Evolutionary conservation across 2,329 filamentous ascomycete genomes (phyloP), one percentile per base, ranked within the genome.

Genomic region (Xylariales sp.): DNA sequence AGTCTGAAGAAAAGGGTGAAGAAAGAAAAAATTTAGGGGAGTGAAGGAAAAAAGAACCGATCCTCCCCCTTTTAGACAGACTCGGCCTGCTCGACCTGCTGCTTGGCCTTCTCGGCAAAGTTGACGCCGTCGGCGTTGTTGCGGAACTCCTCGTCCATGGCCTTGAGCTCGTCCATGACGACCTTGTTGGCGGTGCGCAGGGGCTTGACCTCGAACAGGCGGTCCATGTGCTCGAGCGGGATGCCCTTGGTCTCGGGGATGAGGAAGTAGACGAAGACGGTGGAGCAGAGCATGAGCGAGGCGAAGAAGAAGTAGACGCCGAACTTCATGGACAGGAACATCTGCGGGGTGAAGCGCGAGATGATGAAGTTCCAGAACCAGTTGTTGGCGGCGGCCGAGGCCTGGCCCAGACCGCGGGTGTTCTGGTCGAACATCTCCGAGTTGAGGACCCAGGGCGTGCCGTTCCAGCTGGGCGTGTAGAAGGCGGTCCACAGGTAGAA

Each of bases 361-460:
- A 86, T 74, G 53, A 86, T 69, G 56, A 86, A 85, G 58, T 85
- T 86, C 67, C 67, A 83, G 51, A 83, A 71, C 83, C 83, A 88
- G 59, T 88, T 86, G 60, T 76, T 83, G 3, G 78, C 78, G 0
- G 83, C 77, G 1, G 85, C 85, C 25, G 73, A 83, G 8, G 85
- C 83, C 54, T 88, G 84, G 2, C 83, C 84, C 1, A 89, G 69
- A 0, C 79, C 77, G 37, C 63, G 50, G 20, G 79, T 78, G 60
- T 82, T 83, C 46, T 79, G 75, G 50, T 83, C 76, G 58, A 88
- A 88, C 69, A 89, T 88, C 59, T 89, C 83, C 0, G 72, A 72
- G 65, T 86, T 86, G 53, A 85, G 63, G 16, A 89, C 82, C 85
- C 85, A 89, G 0, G 83, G 84, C 0, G 81, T 85, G 2, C 81